A percentile compares a stretch with the other conserved stretches of the same genome.
Conservation (phyloP, 768 basidiomycete genomes). For the Auricularia sp. region DNA sequence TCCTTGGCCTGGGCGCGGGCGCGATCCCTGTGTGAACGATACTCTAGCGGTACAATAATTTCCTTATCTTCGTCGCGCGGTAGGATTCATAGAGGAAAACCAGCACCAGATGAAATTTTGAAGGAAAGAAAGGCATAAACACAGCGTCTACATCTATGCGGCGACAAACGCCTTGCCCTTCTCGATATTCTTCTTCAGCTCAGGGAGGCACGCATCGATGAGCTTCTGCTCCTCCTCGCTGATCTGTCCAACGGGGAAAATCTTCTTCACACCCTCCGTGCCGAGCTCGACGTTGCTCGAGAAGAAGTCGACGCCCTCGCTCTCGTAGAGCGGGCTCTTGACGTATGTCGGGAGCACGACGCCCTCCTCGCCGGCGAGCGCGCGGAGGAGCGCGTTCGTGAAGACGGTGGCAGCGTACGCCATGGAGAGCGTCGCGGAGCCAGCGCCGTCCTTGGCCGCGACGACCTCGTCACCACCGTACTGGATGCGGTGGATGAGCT, state of each 20-base stretch:
- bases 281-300: conserved; percentile 90
- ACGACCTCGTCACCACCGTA: conserved; percentile 98
- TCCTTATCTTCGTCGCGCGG: background rate
- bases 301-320: conserved; percentile 90
- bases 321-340: conserved; percentile 75
- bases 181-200: conserved; percentile 96
- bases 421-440: conserved; percentile 69
- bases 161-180: conserved; percentile 75
- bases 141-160: background rate
- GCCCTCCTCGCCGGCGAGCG: conserved; percentile 56
- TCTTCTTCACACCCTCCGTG: conserved; percentile 83
- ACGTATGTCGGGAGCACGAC: conserved; percentile 78
- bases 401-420: conserved; percentile 70
- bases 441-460: conserved; percentile 89
- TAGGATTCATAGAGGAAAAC: background rate
- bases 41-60: background rate
- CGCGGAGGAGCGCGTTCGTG: conserved; percentile 49
- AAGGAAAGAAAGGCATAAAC: background rate
- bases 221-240: conserved; percentile 78
- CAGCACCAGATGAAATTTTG: background rate
- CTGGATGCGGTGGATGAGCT: conserved; percentile 88
- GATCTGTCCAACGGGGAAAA: conserved; percentile 72
- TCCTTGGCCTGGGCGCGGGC: too few species aligned
- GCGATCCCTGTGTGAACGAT: too few species aligned
- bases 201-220: conserved; percentile 78